Percentiles rank a stretch among this genome's conserved stretches.
Conservation (phyloP, 192 early-diverging fungal genomes). For the Ambispora gerdemannii region DNA sequence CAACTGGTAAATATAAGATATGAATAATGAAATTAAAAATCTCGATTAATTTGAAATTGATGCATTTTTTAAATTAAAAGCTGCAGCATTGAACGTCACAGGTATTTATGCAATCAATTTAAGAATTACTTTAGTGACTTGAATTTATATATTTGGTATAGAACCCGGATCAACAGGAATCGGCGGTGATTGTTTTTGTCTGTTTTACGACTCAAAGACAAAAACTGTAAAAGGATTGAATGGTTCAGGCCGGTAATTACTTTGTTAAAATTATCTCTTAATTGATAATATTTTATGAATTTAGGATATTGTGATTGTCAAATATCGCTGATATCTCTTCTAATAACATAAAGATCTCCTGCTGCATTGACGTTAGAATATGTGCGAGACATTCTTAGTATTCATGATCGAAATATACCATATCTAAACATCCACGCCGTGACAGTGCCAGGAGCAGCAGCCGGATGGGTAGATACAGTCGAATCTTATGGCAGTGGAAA, state of each 20-base stretch:
- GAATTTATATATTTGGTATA: constrained; percentile 49
- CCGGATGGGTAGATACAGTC: constrained; percentile 69
- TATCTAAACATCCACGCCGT: constrained; percentile 43
- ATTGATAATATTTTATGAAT: background rate
- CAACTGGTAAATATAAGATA: constrained; percentile 38
- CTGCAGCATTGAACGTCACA: constrained; percentile 67
- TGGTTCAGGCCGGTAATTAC: constrained; percentile 57
- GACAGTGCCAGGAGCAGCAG: constrained; percentile 76
- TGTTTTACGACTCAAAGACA: constrained; percentile 67
- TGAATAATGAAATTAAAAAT: background rate
- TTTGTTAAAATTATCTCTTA: no score
- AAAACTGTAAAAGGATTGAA: constrained; percentile 55
- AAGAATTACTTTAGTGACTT: background rate
- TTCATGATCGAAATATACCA: constrained; percentile 37
- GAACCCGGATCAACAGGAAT: constrained; percentile 73
- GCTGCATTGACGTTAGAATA: constrained; percentile 51
- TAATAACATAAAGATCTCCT: constrained; percentile 47
- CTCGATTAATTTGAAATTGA: constrained; percentile 1
- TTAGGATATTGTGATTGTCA: background rate
- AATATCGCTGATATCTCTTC: background rate
- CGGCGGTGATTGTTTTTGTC: constrained; percentile 77
- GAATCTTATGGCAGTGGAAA: constrained; percentile 60
- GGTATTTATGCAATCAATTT: constrained; percentile 35
- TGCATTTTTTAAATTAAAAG: constrained; percentile 35
- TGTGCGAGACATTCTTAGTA: constrained; percentile 35